Base-by-base conservation (phyloP, 2,329 filamentous ascomycete genomes). In the Catunica adiposa region DNA sequence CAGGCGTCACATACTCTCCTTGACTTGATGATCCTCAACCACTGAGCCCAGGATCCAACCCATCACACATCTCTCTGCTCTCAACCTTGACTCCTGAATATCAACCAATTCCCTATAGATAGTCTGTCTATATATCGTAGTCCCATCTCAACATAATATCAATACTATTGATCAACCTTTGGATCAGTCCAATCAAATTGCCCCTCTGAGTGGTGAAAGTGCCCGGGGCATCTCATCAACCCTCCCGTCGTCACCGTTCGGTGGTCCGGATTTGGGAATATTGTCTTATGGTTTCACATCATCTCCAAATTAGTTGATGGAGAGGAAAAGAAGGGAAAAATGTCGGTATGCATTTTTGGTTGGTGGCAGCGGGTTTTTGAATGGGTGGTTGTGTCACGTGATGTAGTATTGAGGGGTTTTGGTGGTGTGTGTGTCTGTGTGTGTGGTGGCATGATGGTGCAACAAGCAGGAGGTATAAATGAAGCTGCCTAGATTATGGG, bases 301-400 rank as follows among this genome's bases (percentile, higher is more conserved):
- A 83, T 74, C 67, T 79, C 81, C 83, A 82, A 78, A 79, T 79
- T 87, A 87, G 83, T 87, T 86, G 80, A 76, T 79, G 69, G 67
- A 70, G 74, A 76, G 71, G 67, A 70, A 70, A 72, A 63, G 67
- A 64, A 62, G 57, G 63, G 64, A 56, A 47, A 46, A 14, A 46
- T n/a, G n/a, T n/a, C n/a, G n/a, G n/a, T 29, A 25, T 17, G 26
- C 11, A 8, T 29, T 15, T 6, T 29, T 14, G 22, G 1, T 11
- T 22, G 8, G 25, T 11, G 26, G 14, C 3, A 2, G 6, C 7
- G n/a, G 20, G 29, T 37, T 9, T 37, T 25, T n/a, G 17, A 25
- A 23, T 48, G 11, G 15, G 4, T 9, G 15, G 25, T 22, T 6
- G 29, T 22, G 25, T 37, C 26, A 52, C 31, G 50, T 52, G 26